Conservation (phyloP, 2,329 filamentous ascomycete species). For the Fonsecaea erecta region DNA sequence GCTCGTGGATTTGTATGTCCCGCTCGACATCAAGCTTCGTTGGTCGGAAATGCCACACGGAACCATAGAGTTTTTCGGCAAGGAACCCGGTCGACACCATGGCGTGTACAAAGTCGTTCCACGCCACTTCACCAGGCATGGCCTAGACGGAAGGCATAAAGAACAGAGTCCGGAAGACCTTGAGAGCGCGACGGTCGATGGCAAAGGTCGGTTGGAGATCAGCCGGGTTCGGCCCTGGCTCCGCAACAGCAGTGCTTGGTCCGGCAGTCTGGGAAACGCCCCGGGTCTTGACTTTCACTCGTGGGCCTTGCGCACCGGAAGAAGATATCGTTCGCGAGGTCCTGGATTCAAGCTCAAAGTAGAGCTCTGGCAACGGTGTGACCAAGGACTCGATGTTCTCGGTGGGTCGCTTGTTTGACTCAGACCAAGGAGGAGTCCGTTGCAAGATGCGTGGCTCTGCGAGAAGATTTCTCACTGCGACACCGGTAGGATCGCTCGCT, state of each 20-base stretch:
- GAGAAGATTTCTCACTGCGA: no score
- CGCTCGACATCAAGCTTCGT: constrained; percentile 46
- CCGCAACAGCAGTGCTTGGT: no score
- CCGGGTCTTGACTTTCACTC: constrained; percentile 18
- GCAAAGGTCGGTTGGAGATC: constrained; percentile 43
- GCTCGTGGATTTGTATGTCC: constrained; percentile 65
- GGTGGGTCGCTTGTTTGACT: no score
- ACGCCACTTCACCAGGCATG: constrained; percentile 57
- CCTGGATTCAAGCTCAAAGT: no score
- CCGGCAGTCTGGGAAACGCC: constrained; percentile 2
- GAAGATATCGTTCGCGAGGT: no score
- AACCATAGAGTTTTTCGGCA: constrained; percentile 63
- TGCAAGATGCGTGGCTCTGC: no score
- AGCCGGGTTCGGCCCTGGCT: no score
- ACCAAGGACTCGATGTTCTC: no score
- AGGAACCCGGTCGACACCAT: constrained; percentile 57
- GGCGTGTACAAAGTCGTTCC: constrained; percentile 60
- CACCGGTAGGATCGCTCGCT: no score
- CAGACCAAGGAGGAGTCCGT: no score
- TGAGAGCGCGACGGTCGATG: constrained; percentile 46
- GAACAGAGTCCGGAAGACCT: constrained; percentile 53
- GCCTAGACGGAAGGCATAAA: constrained; percentile 43
- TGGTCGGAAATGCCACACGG: constrained; percentile 64
- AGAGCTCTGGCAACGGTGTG: no score
- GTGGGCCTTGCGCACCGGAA: no score